Evolutionary conservation across 345 rosid species (phyloP), one percentile per base, ranked within the genome.

Genomic region (Moringa oleifera): DNA sequence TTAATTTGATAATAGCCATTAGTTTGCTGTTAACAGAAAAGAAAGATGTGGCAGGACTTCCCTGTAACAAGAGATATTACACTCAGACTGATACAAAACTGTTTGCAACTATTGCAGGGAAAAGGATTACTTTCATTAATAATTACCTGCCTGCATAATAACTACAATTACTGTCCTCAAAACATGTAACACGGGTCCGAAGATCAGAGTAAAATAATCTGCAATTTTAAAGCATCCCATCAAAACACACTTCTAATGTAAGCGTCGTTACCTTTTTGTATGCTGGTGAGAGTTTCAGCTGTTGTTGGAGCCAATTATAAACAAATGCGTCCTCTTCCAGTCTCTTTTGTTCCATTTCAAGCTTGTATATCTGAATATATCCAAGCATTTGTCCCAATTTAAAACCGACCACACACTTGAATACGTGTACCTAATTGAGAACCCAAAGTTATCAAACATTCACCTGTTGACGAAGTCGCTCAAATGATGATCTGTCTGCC

Each of bases 281-380:
- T n/a, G 90, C 96, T 10, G 98, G 96, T 46, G 96, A 91, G 66
- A 80, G 83, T 70, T 85, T 87, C 59, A 91, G 92, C 70, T 87
- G 98, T 60, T 83, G 87, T 46, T 91, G 98, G 53, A 91, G 95
- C 95, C 96, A 91, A 59, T 91, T 89, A 71, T 89, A 91, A 37
- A 91, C 95, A 82, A 75, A 81, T 23, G 94, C 80, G 75, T 91
- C 98, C 74, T 86, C 89, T 69, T 88, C 89, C 69, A 91, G 74
- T 73, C 92, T 83, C 81, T 85, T 89, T 68, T 89, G 96, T 70
- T 91, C 95, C 67, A 73, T 65, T 73, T 91, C 96, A 65, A 91
- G 77, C 83, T 89, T 86, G 77, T 73, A 78, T 70, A 86, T 83
- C 98, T 91, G 72, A 61, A 55, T 51, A 63, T 52, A 57, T 57